These are phyloP conservation scores for Xylaria sp. DNA, from an alignment of 2,329 filamentous ascomycete genomes.

Conservation along the genomic window DNA sequence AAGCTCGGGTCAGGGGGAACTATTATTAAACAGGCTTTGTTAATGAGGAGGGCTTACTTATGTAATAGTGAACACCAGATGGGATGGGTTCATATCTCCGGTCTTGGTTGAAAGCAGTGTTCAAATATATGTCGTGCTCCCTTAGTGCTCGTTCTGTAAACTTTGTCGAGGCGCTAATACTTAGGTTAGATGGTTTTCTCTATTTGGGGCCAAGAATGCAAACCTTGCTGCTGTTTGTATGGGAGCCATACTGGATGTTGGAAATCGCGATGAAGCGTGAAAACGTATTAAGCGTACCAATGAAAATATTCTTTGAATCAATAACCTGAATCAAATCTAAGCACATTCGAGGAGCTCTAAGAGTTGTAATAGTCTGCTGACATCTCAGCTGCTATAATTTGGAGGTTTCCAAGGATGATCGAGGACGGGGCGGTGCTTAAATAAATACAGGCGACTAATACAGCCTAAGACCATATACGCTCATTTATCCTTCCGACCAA, in stretches of 20 bases:
- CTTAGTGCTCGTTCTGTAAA: conserved; percentile 17
- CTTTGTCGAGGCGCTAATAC: background rate
- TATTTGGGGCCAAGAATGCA: background rate
- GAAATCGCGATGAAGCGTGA: background rate
- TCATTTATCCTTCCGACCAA: too few species aligned
- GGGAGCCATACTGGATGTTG: conserved; percentile 11
- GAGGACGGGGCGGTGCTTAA: background rate
- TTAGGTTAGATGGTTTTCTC: background rate
- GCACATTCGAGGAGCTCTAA: background rate
- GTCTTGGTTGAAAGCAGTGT: background rate
- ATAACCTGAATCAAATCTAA: background rate
- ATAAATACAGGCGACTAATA: background rate
- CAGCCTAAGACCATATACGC: background rate
- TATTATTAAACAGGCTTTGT: background rate
- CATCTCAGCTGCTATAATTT: background rate
- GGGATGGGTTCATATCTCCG: conserved; percentile 4
- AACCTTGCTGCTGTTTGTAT: conserved; percentile 1
- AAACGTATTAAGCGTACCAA: background rate
- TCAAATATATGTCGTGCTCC: conserved; percentile 9
- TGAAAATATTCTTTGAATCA: background rate
- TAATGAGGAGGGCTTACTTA: conserved; percentile 12
- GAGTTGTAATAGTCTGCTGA: background rate
- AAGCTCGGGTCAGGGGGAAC: background rate
- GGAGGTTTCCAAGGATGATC: background rate
- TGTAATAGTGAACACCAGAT: conserved; percentile 19